Evolutionary conservation across 306 rosid genomes (phyloP).

Genomic region (Casuarina cunninghamiana): DNA sequence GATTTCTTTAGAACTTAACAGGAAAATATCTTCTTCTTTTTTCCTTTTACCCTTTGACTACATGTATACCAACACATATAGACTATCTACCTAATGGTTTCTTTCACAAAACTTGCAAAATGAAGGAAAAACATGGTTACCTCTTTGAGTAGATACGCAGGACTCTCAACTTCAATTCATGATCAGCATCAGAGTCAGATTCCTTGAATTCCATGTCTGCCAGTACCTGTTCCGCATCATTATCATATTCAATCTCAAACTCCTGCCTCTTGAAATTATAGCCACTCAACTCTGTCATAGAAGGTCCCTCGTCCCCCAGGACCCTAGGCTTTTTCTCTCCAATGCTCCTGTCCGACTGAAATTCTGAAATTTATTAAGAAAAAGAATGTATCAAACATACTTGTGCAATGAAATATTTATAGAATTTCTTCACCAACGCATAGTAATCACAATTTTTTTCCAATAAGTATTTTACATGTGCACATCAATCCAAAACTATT

Average conservation of each 20-base stretch:
- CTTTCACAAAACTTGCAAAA: conserved; percentile 15
- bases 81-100: not conserved
- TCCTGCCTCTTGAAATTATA: conserved; percentile 83
- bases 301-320: conserved; percentile 64
- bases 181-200: conserved; percentile 63
- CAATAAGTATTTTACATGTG: not conserved
- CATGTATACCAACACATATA: not conserved
- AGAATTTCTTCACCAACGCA: not conserved
- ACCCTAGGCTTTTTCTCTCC: conserved; percentile 78
- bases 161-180: conserved; percentile 60
- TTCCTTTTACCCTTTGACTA: not conserved
- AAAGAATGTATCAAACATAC: conserved; percentile 12
- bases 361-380: conserved; percentile 38
- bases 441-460: not conserved
- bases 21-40: not conserved
- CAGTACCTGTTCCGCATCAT: conserved; percentile 83
- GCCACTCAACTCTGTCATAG: conserved; percentile 71
- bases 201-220: conserved; percentile 93
- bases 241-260: conserved; percentile 84
- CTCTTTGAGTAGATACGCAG: conserved; percentile 70
- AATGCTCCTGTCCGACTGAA: conserved; percentile 62
- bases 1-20: not conserved
- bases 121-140: conserved; percentile 31
- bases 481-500: not conserved
- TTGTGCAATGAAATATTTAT: not conserved